phyloP scores from a whole-genome alignment of 2,329 filamentous ascomycete genomes.

The Orbilia blumenaviensis region DNA sequence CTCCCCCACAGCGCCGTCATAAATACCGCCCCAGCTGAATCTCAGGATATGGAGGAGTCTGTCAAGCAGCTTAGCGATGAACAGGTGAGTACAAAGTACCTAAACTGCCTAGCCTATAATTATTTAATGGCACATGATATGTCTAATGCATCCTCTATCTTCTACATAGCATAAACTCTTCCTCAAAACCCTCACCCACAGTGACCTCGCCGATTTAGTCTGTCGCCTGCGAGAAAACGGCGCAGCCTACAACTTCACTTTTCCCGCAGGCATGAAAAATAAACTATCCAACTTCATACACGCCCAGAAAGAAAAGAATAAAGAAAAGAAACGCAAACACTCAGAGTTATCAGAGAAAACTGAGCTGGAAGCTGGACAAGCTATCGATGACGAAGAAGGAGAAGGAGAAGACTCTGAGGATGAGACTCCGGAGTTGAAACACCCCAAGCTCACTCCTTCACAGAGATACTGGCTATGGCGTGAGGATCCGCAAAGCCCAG shows the following conservation, averaged over 20 bases:
- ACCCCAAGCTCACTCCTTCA: background rate
- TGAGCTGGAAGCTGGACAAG: background rate
- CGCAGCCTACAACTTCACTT: background rate
- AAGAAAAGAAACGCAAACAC: background rate
- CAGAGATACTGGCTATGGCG: conserved; percentile 12
- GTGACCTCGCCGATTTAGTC: background rate
- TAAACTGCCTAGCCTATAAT: no score
- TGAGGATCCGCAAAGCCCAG: conserved; percentile 22
- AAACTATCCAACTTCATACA: background rate
- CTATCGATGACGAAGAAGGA: background rate
- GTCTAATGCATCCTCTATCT: background rate
- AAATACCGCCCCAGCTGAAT: no score
- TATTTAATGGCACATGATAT: no score
- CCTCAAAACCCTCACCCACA: background rate
- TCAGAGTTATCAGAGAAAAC: no score
- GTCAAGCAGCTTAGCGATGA: background rate
- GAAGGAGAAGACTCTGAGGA: background rate
- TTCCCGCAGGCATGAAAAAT: background rate
- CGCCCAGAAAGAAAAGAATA: background rate
- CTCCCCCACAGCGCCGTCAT: background rate
- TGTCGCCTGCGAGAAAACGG: background rate
- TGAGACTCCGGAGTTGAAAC: background rate
- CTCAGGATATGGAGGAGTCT: background rate
- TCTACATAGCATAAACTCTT: background rate
- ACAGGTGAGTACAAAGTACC: background rate